A percentile compares a stretch with the other conserved stretches of the same genome.
phyloP scores from a whole-genome alignment of 148 eudicot species.

The Chenopodium berlandieri region DNA sequence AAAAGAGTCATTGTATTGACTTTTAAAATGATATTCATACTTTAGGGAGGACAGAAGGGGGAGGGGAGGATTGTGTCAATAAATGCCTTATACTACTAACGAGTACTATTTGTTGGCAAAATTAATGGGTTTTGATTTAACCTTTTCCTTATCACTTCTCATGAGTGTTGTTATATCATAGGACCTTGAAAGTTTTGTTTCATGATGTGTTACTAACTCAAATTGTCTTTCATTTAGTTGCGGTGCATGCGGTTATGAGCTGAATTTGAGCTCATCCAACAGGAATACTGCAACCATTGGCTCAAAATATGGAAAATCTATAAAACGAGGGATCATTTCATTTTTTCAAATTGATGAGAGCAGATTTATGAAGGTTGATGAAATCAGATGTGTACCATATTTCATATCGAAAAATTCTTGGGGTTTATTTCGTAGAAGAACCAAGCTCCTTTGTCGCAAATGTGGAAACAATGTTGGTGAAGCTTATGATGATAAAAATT shows the following conservation, averaged over 20 bases:
- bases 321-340: slow-evolving; percentile 60
- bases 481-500: slow-evolving; percentile 41
- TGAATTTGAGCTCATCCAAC: slow-evolving; percentile 63
- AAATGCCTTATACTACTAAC: neutral
- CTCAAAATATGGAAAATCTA: slow-evolving; percentile 61
- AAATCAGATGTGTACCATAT: slow-evolving; percentile 53
- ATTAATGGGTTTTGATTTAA: neutral
- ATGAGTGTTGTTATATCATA: neutral
- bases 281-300: slow-evolving; percentile 61
- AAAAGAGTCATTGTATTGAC: neutral
- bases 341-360: slow-evolving; percentile 67
- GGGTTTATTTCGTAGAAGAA: slow-evolving; percentile 51
- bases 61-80: too few species aligned
- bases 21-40: neutral
- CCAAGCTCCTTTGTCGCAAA: slow-evolving; percentile 72
- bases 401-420: slow-evolving; percentile 40
- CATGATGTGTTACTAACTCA: neutral
- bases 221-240: slow-evolving; percentile 47
- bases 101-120: neutral
- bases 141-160: neutral
- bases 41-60: neutral
- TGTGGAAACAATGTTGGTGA: slow-evolving; percentile 65
- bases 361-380: slow-evolving; percentile 69
- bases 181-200: neutral
- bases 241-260: slow-evolving; percentile 73